Base-by-base conservation (phyloP, 2,329 filamentous ascomycete genomes). In the Nemania abortiva region DNA sequence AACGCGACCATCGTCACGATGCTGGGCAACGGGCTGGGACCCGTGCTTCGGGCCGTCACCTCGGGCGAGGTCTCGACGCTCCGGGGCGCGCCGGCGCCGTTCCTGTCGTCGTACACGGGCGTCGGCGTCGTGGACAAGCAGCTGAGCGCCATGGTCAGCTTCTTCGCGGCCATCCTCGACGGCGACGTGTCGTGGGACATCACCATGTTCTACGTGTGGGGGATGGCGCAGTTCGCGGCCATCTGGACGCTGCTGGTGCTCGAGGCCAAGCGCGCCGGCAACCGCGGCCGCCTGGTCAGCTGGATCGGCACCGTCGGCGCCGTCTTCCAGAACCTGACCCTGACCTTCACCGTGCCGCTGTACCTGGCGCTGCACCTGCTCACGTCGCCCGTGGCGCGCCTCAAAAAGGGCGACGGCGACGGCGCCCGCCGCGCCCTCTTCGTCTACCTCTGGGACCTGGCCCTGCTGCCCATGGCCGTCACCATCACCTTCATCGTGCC, bases 361-460 rank as follows among this genome's bases (percentile, higher is more conserved):
- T 79, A 76, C 59, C 68, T 78, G 9, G 71, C 71, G 6, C 61
- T 77, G 34, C 75, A 78, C 66, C 72, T 79, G 53, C 63, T 78
- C 65, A 78, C 77, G 20, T 77, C 75, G 18, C 77, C 77, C 22
- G 66, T 74, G 10, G 74, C 77, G 27, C 65, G 58, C 29, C 68
- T 78, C n/a, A 50, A 24, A 39, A 71, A 66, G 61, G 72, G 70
- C 49, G 63, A 70, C 37, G 73, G 73, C 34, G 71, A 74, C 22
- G 68, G 47, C 31, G 74, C 73, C 50, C 70, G 74, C 10, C 59
- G 71, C 39, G 53, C 65, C 63, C 70, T 78, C 15, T 74, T 77
- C 67, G 75, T 75, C 9, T 72, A 76, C 29, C 75, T 77, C 47
- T 78, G 76, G 77, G 77, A 79, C 67, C 65, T 79, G 45, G 73